Evolutionary conservation across 768 basidiomycete species (phyloP).

Genomic region (Pluteus cervinus): DNA sequence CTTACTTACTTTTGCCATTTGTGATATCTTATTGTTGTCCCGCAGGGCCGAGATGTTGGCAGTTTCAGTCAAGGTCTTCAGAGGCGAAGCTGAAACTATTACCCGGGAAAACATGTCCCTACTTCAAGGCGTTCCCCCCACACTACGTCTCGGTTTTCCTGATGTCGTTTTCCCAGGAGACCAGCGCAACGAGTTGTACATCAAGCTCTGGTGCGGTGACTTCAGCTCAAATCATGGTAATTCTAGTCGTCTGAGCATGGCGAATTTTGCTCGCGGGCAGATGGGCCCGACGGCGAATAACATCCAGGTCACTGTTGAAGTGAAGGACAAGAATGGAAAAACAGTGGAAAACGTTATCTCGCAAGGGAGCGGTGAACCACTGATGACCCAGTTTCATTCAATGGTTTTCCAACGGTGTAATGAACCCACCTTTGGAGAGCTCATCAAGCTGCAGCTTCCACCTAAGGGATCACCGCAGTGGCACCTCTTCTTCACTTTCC

Average conservation of each 20-base stretch:
- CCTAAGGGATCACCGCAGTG: conserved; percentile 62
- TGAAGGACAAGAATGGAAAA: conserved; percentile 66
- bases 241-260: conserved; percentile 51
- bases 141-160: conserved; percentile 86
- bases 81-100: conserved; percentile 72
- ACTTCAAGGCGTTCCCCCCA: conserved; percentile 75
- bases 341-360: conserved; percentile 68
- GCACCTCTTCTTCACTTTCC: conserved; percentile 94
- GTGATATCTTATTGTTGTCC: conserved; percentile 5
- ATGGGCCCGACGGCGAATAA: conserved; percentile 55
- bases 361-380: conserved; percentile 81
- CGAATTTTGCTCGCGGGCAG: conserved; percentile 52
- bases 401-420: conserved; percentile 87
- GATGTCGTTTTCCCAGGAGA: conserved; percentile 95
- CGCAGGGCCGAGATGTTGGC: conserved; percentile 81
- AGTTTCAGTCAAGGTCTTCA: conserved; percentile 80
- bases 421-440: conserved; percentile 88
- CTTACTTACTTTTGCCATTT: neutral
- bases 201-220: conserved; percentile 94
- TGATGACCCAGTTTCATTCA: conserved; percentile 77
- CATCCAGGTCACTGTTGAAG: conserved; percentile 89
- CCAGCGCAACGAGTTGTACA: conserved; percentile 89
- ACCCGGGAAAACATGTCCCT: conserved; percentile 80
- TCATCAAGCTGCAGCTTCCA: conserved; percentile 83
- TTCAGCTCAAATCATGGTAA: conserved; percentile 54